phyloP scores from a whole-genome alignment of 2,329 filamentous ascomycete species.

The Pestalotiopsis fici region DNA sequence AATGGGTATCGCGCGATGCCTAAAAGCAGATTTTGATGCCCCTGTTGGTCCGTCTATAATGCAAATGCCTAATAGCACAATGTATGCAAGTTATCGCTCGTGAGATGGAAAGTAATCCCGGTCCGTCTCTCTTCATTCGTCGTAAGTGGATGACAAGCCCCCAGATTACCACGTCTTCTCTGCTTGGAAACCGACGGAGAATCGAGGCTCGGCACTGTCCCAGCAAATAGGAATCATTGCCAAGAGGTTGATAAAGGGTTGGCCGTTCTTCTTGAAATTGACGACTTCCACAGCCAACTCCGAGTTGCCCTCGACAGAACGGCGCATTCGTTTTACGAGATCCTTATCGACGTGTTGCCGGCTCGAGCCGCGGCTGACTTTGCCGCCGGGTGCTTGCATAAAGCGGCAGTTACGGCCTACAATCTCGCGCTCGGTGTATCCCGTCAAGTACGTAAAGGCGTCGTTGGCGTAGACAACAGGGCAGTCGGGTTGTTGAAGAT shows the following conservation, averaged over 20 bases:
- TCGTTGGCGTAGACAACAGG: slow-evolving; percentile 87
- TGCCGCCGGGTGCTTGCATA: slow-evolving; percentile 73
- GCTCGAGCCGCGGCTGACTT: slow-evolving; percentile 58
- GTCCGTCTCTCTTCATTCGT: not conserved
- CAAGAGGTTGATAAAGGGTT: slow-evolving; percentile 78
- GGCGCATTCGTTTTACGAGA: slow-evolving; percentile 56
- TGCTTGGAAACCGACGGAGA: slow-evolving; percentile 81
- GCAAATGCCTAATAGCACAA: slow-evolving; percentile 19
- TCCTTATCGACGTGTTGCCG: slow-evolving; percentile 68
- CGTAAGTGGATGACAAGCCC: not conserved
- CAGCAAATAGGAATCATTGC: slow-evolving; percentile 82
- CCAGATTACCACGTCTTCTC: slow-evolving; percentile 35
- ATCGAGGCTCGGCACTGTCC: slow-evolving; percentile 65
- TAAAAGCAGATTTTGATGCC: slow-evolving; percentile 23
- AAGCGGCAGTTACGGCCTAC: slow-evolving; percentile 83
- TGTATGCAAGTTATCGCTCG: slow-evolving; percentile 5
- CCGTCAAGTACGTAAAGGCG: slow-evolving; percentile 76
- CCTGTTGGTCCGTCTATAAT: slow-evolving; percentile 10
- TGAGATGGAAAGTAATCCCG: not conserved
- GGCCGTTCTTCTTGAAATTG: slow-evolving; percentile 81
- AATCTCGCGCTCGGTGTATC: slow-evolving; percentile 74
- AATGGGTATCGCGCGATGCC: slow-evolving; percentile 27
- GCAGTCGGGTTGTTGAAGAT: slow-evolving; percentile 70
- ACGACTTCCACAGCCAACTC: slow-evolving; percentile 59
- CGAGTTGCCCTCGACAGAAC: slow-evolving; percentile 41